Percentiles rank a stretch among this genome's conserved stretches.
These are phyloP conservation scores for Rosa rugosa DNA, from an alignment of 306 rosid genomes.

Conservation along the genomic window DNA sequence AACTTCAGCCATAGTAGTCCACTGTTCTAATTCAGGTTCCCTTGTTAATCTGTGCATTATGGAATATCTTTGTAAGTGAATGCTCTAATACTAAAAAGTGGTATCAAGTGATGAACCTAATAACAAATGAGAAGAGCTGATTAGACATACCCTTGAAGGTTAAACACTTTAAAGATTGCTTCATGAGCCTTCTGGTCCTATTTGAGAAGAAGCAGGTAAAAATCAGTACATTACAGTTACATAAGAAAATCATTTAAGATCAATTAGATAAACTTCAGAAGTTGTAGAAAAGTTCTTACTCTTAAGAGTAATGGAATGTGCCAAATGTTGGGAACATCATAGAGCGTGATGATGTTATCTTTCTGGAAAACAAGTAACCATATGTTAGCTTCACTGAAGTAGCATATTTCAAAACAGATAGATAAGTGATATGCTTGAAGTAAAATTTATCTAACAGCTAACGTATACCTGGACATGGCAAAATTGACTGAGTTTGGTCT, in stretches of 20 bases:
- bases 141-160: constrained; percentile 43
- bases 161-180: constrained; percentile 45
- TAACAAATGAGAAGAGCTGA: not conserved
- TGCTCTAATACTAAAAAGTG: not conserved
- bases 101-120: constrained; percentile 3
- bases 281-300: constrained; percentile 43
- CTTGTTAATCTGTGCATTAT: constrained; percentile 34
- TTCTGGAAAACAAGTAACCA: constrained; percentile 44
- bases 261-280: not conserved
- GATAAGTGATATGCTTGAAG: constrained; percentile 11
- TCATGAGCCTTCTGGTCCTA: constrained; percentile 54
- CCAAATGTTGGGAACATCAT: constrained; percentile 98
- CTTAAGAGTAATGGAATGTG: constrained; percentile 83
- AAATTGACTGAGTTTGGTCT: constrained; percentile 79
- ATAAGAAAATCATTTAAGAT: not conserved
- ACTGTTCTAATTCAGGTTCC: constrained; percentile 40
- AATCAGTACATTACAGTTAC: constrained; percentile 1
- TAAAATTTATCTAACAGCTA: not conserved
- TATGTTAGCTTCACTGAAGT: not conserved
- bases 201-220: constrained; percentile 9
- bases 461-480: constrained; percentile 85
- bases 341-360: constrained; percentile 74
- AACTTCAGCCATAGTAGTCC: constrained; percentile 44
- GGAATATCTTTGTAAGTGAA: constrained; percentile 16
- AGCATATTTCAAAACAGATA: not conserved